Conservation (phyloP, 768 basidiomycete genomes). For the Pilatotrama ljubarskyi region DNA sequence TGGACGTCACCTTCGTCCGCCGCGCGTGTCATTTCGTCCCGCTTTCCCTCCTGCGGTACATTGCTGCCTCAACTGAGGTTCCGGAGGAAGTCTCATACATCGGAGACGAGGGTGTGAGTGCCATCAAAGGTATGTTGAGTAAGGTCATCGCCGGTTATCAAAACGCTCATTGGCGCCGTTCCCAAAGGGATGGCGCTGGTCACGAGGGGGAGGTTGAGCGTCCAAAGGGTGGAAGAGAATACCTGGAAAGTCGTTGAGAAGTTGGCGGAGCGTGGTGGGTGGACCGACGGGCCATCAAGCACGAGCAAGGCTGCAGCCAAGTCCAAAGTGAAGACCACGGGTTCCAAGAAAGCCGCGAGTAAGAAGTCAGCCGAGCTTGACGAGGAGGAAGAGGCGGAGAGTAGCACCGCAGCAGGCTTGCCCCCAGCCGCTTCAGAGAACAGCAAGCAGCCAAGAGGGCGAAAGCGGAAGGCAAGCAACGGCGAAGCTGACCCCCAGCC, state of each 20-base stretch:
- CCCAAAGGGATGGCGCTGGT: slow-evolving; percentile 73
- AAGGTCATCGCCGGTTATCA: not conserved
- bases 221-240: slow-evolving; percentile 70
- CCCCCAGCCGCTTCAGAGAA: not conserved
- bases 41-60: slow-evolving; percentile 66
- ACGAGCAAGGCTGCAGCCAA: not conserved
- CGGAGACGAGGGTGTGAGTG: slow-evolving; percentile 55
- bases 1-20: slow-evolving; percentile 67
- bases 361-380: not conserved
- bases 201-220: slow-evolving; percentile 79
- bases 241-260: slow-evolving; percentile 64
- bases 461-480: slow-evolving; percentile 20
- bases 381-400: not conserved
- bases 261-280: slow-evolving; percentile 76
- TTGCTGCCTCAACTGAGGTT: slow-evolving; percentile 46
- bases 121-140: slow-evolving; percentile 57
- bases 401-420: not conserved
- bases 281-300: slow-evolving; percentile 47
- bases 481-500: not conserved
- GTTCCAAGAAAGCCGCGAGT: not conserved
- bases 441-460: slow-evolving; percentile 3
- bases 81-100: slow-evolving; percentile 69
- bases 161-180: slow-evolving; percentile 1
- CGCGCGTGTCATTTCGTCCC: slow-evolving; percentile 76
- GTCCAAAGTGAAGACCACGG: not conserved